phyloP scores from a whole-genome alignment of 2,329 filamentous ascomycete genomes.

The Ophiostoma sp. region DNA sequence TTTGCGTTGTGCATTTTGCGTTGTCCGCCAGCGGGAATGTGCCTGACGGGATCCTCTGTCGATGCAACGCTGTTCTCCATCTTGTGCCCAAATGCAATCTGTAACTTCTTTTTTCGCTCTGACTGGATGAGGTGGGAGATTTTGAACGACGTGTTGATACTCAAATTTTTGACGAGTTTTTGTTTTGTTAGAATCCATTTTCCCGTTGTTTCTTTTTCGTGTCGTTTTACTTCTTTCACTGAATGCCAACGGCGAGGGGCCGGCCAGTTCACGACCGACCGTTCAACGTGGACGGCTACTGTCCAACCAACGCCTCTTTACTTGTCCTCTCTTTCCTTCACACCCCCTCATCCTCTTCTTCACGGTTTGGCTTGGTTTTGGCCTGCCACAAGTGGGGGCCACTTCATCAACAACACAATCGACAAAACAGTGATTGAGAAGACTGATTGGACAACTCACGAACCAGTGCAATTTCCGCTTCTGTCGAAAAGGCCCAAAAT shows the following conservation, averaged over 20 bases:
- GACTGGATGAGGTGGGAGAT: background rate
- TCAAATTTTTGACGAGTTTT: background rate
- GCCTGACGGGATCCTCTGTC: background rate
- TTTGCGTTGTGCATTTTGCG: background rate
- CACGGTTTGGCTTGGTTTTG: background rate
- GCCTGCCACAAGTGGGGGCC: background rate
- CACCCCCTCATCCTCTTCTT: background rate
- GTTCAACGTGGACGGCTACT: constrained; percentile 1
- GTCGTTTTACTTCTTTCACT: background rate
- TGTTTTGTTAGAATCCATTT: background rate
- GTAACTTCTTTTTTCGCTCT: background rate
- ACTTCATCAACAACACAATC: background rate
- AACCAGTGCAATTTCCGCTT: constrained; percentile 15
- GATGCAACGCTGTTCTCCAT: background rate
- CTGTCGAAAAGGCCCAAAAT: background rate
- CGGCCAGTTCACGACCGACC: background rate
- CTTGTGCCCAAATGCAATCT: background rate
- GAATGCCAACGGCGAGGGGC: background rate
- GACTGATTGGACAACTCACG: background rate
- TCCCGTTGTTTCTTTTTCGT: background rate
- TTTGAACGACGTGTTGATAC: background rate
- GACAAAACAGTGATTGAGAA: background rate
- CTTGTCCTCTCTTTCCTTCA: background rate
- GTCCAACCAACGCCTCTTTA: background rate
- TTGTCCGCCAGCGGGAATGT: background rate